These are phyloP conservation scores for Perilla frutescens DNA, from an alignment of 257 asterid genomes.

Conservation along the genomic window DNA sequence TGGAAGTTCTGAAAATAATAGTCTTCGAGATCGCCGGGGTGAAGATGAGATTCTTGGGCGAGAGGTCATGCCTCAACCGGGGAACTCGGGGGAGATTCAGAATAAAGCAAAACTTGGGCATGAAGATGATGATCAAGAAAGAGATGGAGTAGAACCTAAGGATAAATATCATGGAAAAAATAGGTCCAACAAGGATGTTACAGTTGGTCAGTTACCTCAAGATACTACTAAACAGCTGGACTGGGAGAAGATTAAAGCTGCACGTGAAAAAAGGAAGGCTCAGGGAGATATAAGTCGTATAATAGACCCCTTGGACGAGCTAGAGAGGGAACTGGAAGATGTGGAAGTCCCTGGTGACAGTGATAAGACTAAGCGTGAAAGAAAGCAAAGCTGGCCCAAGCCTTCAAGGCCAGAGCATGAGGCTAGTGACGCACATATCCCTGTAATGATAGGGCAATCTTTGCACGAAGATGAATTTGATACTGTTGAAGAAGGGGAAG, in stretches of 20 bases:
- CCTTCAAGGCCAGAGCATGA: slow-evolving; percentile 51
- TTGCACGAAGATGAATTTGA: slow-evolving; percentile 54
- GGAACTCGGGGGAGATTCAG: slow-evolving; percentile 40
- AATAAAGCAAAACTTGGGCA: slow-evolving; percentile 43
- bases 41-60: slow-evolving; percentile 54
- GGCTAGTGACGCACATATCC: slow-evolving; percentile 48
- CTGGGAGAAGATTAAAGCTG: slow-evolving; percentile 83
- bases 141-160: slow-evolving; percentile 52
- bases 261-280: slow-evolving; percentile 69
- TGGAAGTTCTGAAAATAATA: slow-evolving; percentile 40
- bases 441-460: slow-evolving; percentile 49
- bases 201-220: slow-evolving; percentile 61
- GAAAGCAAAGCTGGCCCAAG: slow-evolving; percentile 56
- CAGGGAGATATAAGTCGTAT: slow-evolving; percentile 68
- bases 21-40: slow-evolving; percentile 18
- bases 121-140: slow-evolving; percentile 38
- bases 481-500: slow-evolving; percentile 83
- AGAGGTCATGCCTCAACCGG: slow-evolving; percentile 45
- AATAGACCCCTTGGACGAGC: slow-evolving; percentile 68
- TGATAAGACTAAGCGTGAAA: slow-evolving; percentile 56
- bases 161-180: slow-evolving; percentile 54
- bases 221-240: slow-evolving; percentile 62
- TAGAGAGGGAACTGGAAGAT: slow-evolving; percentile 82
- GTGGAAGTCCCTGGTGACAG: slow-evolving; percentile 67
- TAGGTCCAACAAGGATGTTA: slow-evolving; percentile 48